Evolutionary conservation across 495 filamentous ascomycete species (phyloP).

Genomic region (Lindgomyces ingoldianus): DNA sequence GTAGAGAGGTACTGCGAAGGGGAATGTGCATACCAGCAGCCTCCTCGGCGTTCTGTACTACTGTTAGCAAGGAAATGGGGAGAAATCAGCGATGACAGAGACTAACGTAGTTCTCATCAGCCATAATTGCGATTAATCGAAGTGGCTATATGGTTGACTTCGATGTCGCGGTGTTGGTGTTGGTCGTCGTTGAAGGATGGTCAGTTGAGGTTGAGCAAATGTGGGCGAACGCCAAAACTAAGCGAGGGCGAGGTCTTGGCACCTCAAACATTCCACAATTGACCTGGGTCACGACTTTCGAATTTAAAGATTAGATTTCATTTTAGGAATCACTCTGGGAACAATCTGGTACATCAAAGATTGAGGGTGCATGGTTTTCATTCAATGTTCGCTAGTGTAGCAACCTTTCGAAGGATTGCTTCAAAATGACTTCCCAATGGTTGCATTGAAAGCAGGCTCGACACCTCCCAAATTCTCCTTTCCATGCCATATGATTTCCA

Average conservation of each 20-base stretch:
- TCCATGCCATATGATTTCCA: slow-evolving; percentile 20
- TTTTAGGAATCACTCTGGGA: too few relatives aligned
- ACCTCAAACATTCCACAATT: neutral
- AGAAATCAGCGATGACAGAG: slow-evolving; percentile 12
- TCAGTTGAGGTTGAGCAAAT: slow-evolving; percentile 10
- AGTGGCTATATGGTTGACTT: slow-evolving; percentile 29
- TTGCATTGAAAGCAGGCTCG: slow-evolving; percentile 29
- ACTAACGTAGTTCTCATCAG: slow-evolving; percentile 90
- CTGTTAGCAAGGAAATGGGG: slow-evolving; percentile 47
- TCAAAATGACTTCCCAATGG: neutral
- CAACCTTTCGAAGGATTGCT: neutral
- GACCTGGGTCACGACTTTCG: neutral
- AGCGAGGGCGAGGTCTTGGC: slow-evolving; percentile 5
- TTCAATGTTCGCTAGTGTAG: slow-evolving; percentile 13
- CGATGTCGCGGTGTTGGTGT: slow-evolving; percentile 28
- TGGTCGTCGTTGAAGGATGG: slow-evolving; percentile 15
- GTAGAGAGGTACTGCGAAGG: neutral
- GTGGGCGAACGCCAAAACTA: neutral
- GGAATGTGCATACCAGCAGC: slow-evolving; percentile 69
- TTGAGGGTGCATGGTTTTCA: slow-evolving; percentile 31
- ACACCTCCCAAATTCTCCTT: slow-evolving; percentile 32
- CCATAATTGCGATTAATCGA: slow-evolving; percentile 70
- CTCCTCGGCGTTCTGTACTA: slow-evolving; percentile 80
- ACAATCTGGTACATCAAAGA: too few relatives aligned
- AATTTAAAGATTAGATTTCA: too few relatives aligned